Conservation (phyloP, 495 filamentous ascomycete species). For the Penicillium malachiteum region DNA sequence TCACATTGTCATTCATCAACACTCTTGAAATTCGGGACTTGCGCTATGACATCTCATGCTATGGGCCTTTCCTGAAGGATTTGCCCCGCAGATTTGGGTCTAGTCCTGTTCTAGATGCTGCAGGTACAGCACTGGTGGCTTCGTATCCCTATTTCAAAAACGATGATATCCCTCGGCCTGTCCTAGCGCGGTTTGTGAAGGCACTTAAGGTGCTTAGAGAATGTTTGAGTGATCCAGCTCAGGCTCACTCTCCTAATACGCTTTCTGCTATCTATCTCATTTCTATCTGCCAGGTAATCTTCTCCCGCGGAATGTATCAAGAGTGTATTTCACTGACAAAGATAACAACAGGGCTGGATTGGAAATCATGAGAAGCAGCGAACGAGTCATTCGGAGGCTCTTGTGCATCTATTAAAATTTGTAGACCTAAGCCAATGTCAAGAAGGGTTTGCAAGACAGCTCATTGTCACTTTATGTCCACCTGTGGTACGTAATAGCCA, state of each 20-base stretch:
- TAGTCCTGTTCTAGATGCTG: constrained; percentile 36
- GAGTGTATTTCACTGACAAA: neutral
- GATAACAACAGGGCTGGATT: constrained; percentile 27
- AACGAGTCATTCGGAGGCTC: constrained; percentile 32
- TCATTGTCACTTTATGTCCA: constrained; percentile 31
- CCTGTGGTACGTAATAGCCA: constrained; percentile 31
- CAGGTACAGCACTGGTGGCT: constrained; percentile 28
- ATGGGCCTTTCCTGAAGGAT: constrained; percentile 32
- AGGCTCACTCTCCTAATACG: constrained; percentile 33
- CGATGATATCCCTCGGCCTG: constrained; percentile 14
- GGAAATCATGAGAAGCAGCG: constrained; percentile 16
- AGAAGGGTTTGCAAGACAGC: constrained; percentile 27
- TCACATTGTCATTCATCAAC: constrained; percentile 22
- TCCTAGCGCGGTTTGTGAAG: constrained; percentile 26
- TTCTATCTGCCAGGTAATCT: constrained; percentile 40
- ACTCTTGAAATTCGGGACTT: constrained; percentile 32
- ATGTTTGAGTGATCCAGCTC: constrained; percentile 30
- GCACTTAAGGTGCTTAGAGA: constrained; percentile 31
- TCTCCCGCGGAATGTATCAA: neutral
- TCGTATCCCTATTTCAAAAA: constrained; percentile 25
- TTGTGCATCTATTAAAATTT: constrained; percentile 31
- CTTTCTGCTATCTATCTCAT: constrained; percentile 43
- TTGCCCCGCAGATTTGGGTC: constrained; percentile 35
- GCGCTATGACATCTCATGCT: constrained; percentile 33
- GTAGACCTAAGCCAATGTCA: constrained; percentile 20